phyloP scores from a whole-genome alignment of 345 rosid species.

The Linum usitatissimum region DNA sequence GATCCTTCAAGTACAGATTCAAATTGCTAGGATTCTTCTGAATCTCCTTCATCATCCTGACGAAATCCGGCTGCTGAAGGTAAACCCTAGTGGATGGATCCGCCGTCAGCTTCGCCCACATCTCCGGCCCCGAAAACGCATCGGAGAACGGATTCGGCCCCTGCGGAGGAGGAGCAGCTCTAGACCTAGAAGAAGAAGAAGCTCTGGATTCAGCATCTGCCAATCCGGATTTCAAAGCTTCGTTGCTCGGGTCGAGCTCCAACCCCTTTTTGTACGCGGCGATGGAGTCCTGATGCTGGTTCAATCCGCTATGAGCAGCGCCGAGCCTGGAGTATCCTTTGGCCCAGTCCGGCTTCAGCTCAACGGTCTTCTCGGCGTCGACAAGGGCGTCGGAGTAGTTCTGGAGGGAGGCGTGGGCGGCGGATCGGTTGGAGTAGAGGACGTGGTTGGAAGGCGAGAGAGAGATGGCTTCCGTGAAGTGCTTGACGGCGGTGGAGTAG shows the following conservation, averaged over 20 bases:
- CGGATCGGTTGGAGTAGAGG: slow-evolving; percentile 94
- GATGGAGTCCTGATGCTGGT: slow-evolving; percentile 45
- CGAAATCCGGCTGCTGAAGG: slow-evolving; percentile 77
- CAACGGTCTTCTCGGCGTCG: slow-evolving; percentile 88
- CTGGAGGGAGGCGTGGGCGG: slow-evolving; percentile 73
- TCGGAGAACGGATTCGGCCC: slow-evolving; percentile 54
- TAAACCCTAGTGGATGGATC: slow-evolving; percentile 62
- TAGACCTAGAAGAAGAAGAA: slow-evolving; percentile 34
- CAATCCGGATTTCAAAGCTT: slow-evolving; percentile 65
- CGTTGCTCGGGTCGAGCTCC: slow-evolving; percentile 74
- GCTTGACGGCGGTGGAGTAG: slow-evolving; percentile 73
- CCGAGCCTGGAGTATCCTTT: slow-evolving; percentile 95
- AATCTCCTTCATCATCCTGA: slow-evolving; percentile 83
- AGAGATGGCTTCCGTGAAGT: slow-evolving; percentile 77
- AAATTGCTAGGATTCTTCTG: slow-evolving; percentile 78
- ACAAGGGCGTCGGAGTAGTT: slow-evolving; percentile 51
- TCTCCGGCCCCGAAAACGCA: slow-evolving; percentile 80
- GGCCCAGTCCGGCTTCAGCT: slow-evolving; percentile 84
- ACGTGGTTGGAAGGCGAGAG: slow-evolving; percentile 76
- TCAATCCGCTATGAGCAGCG: slow-evolving; percentile 66
- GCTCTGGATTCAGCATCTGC: slow-evolving; percentile 42
- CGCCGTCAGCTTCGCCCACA: slow-evolving; percentile 94
- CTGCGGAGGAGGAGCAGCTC: slow-evolving; percentile 24
- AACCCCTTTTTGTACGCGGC: slow-evolving; percentile 65
- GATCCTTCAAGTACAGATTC: slow-evolving; percentile 72